Conservation (phyloP, 306 rosid species). For the Cucurbita moschata region DNA sequence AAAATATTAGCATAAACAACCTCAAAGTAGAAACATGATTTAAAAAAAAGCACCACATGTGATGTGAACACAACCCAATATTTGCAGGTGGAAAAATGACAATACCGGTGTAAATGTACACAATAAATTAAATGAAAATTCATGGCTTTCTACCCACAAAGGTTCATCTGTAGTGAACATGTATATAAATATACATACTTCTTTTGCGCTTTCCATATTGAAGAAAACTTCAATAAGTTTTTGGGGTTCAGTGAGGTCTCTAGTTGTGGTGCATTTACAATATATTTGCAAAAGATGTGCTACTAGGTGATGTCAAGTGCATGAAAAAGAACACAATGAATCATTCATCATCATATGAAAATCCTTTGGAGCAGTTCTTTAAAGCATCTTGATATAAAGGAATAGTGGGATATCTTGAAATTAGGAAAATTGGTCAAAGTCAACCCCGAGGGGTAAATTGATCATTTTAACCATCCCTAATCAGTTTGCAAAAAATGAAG, state of each 20-base stretch:
- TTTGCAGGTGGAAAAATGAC: background rate
- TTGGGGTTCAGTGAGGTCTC: background rate
- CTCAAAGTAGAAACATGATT: background rate
- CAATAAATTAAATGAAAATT: background rate
- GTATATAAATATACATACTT: background rate
- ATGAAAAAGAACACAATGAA: no score
- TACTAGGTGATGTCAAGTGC: no score
- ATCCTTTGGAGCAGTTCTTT: no score
- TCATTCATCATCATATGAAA: no score
- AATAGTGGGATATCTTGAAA: no score
- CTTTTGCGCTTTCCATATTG: background rate
- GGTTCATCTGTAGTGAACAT: background rate
- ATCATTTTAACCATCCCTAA: no score
- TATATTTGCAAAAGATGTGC: no score
- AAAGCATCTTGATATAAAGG: no score
- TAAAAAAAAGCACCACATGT: background rate
- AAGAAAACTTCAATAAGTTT: background rate
- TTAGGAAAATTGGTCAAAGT: no score
- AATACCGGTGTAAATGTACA: background rate
- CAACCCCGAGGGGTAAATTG: no score
- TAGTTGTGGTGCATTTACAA: no score
- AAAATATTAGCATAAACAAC: constrained; percentile 5
- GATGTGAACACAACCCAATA: background rate
- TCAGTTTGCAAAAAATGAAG: no score
- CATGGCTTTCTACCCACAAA: background rate